phyloP scores from a whole-genome alignment of 2,329 filamentous ascomycete genomes.

The Pyricularia pennisetigena region DNA sequence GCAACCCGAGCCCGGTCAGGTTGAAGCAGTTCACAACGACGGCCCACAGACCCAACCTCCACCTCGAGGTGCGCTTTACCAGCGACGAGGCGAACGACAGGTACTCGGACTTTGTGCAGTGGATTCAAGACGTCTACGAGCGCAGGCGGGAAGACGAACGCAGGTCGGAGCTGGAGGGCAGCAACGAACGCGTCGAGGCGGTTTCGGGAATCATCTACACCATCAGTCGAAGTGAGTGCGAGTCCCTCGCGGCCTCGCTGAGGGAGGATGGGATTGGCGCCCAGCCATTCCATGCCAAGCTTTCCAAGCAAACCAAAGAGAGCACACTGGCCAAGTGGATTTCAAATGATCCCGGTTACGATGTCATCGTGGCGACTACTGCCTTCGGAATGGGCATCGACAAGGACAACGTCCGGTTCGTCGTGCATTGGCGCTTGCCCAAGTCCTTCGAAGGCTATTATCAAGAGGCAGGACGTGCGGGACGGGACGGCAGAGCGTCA shows the following conservation, averaged over 20 bases:
- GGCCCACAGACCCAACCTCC: conserved; percentile 74
- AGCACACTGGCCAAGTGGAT: conserved; percentile 65
- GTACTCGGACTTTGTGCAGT: conserved; percentile 63
- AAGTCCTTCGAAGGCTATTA: conserved; percentile 96
- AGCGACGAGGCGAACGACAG: conserved; percentile 64
- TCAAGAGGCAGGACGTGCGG: conserved; percentile 87
- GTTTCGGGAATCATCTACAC: conserved; percentile 76
- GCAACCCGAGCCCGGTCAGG: conserved; percentile 40
- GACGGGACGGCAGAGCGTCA: conserved; percentile 78
- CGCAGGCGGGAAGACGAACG: conserved; percentile 54
- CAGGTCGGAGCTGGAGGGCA: conserved; percentile 44
- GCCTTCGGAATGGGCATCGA: conserved; percentile 98
- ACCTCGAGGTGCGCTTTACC: conserved; percentile 83
- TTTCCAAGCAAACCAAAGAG: conserved; percentile 59
- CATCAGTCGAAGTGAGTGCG: conserved; percentile 64
- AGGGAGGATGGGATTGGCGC: conserved; percentile 62
- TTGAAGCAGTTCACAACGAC: conserved; percentile 74
- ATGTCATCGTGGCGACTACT: conserved; percentile 89
- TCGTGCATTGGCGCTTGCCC: conserved; percentile 87
- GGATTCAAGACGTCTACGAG: conserved; percentile 64
- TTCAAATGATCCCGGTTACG: conserved; percentile 64
- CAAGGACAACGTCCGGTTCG: conserved; percentile 88
- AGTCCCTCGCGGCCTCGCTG: conserved; percentile 56
- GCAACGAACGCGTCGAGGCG: conserved; percentile 47
- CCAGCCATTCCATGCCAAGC: conserved; percentile 61